phyloP scores from a whole-genome alignment of 169 alveolate species.

The Besnoitia besnoiti region DNA sequence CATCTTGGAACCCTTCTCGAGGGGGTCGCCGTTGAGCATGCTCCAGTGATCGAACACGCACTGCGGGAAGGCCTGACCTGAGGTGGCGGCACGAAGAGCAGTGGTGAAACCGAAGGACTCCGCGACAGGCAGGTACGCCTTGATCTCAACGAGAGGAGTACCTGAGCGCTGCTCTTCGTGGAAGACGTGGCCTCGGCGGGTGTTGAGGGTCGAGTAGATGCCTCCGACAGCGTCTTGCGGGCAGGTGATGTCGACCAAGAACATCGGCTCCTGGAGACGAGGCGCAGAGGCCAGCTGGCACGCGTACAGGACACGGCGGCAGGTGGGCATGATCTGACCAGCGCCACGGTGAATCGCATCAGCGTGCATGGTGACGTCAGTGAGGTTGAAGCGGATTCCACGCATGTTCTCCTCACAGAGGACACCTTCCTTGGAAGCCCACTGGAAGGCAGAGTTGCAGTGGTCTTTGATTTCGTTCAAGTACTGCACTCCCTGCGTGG shows the following conservation, averaged over 20 bases:
- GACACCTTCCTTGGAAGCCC: slow-evolving; percentile 99
- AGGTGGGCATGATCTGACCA: slow-evolving; percentile 98
- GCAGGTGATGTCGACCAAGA: slow-evolving; percentile 96
- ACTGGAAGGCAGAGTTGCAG: slow-evolving; percentile 98
- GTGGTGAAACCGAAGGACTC: slow-evolving; percentile 99
- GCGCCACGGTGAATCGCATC: slow-evolving; percentile 99
- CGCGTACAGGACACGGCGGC: slow-evolving; percentile 97
- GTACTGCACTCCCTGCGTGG: slow-evolving; percentile 97
- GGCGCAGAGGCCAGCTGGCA: slow-evolving; percentile 97
- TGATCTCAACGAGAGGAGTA: slow-evolving; percentile 96
- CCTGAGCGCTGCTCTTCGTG: slow-evolving; percentile 98
- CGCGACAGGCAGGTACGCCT: slow-evolving; percentile 99
- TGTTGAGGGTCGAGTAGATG: slow-evolving; percentile 95
- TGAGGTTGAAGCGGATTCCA: slow-evolving; percentile 96
- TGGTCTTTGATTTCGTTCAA: slow-evolving; percentile 98
- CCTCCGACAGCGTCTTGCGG: slow-evolving; percentile 98
- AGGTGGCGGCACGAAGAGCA: slow-evolving; percentile 98
- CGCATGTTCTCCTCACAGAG: slow-evolving; percentile 99
- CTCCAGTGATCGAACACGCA: slow-evolving; percentile 99
- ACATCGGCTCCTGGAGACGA: slow-evolving; percentile 98
- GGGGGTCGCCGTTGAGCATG: slow-evolving; percentile 94
- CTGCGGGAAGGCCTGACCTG: slow-evolving; percentile 99
- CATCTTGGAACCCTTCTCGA: slow-evolving; percentile 96
- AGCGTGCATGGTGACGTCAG: slow-evolving; percentile 98
- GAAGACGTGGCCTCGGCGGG: slow-evolving; percentile 98